Percentiles rank a stretch among this genome's conserved stretches.
phyloP scores from a whole-genome alignment of 768 basidiomycete genomes.

The Coprinellus aureogranulatus region DNA sequence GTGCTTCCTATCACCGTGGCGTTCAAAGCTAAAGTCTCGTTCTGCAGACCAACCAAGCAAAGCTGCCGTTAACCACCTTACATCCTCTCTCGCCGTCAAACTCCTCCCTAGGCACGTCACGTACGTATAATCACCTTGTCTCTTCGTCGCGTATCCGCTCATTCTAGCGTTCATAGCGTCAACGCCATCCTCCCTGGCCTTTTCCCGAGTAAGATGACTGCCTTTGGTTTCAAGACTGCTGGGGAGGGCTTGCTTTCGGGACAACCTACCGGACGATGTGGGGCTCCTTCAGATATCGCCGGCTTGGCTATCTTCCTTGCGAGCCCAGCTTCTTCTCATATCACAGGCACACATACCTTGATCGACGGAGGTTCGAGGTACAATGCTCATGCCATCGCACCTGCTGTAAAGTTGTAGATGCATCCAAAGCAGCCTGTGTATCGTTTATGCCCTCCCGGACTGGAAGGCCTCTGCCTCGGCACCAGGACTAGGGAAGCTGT shows the following conservation, averaged over 20 bases:
- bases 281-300: conserved; percentile 64
- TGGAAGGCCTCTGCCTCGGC: no score
- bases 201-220: conserved; percentile 86
- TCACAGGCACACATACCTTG: conserved; percentile 71
- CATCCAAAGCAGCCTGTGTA: no score
- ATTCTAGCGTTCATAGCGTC: conserved; percentile 44
- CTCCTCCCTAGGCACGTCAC: conserved; percentile 60
- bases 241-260: conserved; percentile 49
- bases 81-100: conserved; percentile 66
- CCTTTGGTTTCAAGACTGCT: conserved; percentile 56
- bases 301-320: conserved; percentile 69
- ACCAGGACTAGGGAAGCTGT: no score
- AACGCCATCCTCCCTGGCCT: conserved; percentile 83
- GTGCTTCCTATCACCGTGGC: conserved; percentile 27
- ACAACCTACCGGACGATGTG: conserved; percentile 73
- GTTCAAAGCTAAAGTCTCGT: neutral
- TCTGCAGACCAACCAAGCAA: conserved; percentile 73
- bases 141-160: neutral
- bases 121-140: conserved; percentile 38
- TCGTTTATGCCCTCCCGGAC: no score
- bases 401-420: conserved; percentile 33
- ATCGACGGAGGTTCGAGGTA: conserved; percentile 66
- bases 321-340: conserved; percentile 68
- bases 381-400: conserved; percentile 20
- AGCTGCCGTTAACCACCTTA: conserved; percentile 85